phyloP scores from a whole-genome alignment of 768 basidiomycete species.

The Leccinum rimulosum region DNA sequence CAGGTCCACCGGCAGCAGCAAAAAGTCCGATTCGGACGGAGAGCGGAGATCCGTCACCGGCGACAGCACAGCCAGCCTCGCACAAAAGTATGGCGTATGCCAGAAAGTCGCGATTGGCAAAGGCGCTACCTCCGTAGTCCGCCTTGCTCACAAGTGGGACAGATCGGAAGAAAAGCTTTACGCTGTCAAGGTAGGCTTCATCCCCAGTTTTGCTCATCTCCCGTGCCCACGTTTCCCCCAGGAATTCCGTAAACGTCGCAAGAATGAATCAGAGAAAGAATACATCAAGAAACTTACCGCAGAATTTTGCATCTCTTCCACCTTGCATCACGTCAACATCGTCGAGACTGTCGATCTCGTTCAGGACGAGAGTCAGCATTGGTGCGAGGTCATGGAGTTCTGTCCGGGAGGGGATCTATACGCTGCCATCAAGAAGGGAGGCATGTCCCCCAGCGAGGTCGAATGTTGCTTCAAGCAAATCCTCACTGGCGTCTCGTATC shows the following conservation, averaged over 20 bases:
- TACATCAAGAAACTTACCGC: conserved; percentile 99
- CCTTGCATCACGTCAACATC: conserved; percentile 88
- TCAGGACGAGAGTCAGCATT: conserved; percentile 94
- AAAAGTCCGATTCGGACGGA: conserved; percentile 66
- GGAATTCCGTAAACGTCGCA: conserved; percentile 98
- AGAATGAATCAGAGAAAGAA: conserved; percentile 98
- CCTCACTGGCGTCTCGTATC: conserved; percentile 80
- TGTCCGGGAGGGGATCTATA: conserved; percentile 98
- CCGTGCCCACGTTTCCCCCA: conserved; percentile 29
- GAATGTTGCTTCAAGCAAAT: conserved; percentile 99
- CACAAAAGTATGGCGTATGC: conserved; percentile 96
- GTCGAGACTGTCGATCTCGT: conserved; percentile 99
- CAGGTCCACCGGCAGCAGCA: conserved; percentile 61
- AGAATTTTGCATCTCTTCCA: conserved; percentile 98
- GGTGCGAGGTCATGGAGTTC: conserved; percentile 99
- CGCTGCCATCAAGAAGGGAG: conserved; percentile 97
- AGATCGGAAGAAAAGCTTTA: conserved; percentile 94
- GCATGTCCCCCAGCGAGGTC: conserved; percentile 87
- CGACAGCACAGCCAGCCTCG: conserved; percentile 54
- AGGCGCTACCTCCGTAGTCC: conserved; percentile 96
- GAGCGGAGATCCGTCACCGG: conserved; percentile 44
- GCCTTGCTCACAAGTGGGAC: conserved; percentile 99
- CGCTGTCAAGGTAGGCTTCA: conserved; percentile 78
- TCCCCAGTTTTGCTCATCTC: background rate
- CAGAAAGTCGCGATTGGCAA: conserved; percentile 97